Percentiles rank a stretch among this genome's conserved stretches.
These are phyloP conservation scores for Acanthamoeba culbertsoni DNA, from an alignment of 208 protist genomes.

Conservation along the genomic window DNA sequence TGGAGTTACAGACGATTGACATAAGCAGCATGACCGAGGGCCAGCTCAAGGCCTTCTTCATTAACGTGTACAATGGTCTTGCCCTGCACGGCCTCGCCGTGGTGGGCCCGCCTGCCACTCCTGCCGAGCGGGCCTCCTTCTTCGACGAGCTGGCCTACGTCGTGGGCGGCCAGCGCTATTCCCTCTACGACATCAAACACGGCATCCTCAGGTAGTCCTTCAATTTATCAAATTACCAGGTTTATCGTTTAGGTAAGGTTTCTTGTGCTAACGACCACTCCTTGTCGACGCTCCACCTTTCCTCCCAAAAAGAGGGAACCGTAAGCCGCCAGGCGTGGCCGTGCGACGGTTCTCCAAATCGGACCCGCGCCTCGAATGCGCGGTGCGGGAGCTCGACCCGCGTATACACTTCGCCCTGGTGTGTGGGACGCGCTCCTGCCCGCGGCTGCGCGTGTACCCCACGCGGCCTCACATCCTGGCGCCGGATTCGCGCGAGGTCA, in stretches of 20 bases:
- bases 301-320: constrained; percentile 2
- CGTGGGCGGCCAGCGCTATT: constrained; percentile 1
- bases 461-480: background rate
- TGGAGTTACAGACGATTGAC: constrained; percentile 26
- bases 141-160: constrained; percentile 52
- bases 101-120: constrained; percentile 9
- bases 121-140: constrained; percentile 11
- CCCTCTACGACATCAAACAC: constrained; percentile 56
- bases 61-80: constrained; percentile 47
- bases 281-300: too few relatives aligned
- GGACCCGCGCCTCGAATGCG: background rate
- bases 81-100: background rate
- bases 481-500: background rate
- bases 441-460: background rate
- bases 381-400: background rate
- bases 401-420: constrained; percentile 32
- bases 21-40: background rate
- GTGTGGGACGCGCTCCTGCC: constrained; percentile 26
- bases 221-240: background rate
- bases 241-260: background rate
- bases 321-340: constrained; percentile 31
- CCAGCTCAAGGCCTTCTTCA: constrained; percentile 35
- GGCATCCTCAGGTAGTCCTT: background rate
- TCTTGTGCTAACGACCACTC: too few relatives aligned
- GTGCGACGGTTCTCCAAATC: constrained; percentile 34